Conservation (phyloP, 1,284 basidiomycete genomes). For the Cutaneotrichosporon dermatis region DNA sequence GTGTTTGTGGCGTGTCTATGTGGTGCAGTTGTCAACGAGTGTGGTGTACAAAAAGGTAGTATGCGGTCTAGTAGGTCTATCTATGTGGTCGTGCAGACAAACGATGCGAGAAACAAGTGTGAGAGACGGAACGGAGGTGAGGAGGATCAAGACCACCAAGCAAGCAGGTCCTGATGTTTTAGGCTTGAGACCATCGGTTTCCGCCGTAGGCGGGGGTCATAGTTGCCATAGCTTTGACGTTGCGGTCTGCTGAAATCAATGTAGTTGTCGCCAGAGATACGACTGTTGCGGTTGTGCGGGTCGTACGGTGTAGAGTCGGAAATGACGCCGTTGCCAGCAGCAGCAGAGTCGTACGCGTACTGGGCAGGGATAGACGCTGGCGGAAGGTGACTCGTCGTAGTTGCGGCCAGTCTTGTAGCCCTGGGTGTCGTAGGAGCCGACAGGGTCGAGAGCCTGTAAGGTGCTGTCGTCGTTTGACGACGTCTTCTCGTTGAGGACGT, state of each 20-base stretch:
- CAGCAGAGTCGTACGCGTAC: neutral
- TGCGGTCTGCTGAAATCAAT: no score
- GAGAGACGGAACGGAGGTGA: no score
- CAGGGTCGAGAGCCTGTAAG: neutral
- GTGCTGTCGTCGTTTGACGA: neutral
- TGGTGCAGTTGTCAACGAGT: neutral
- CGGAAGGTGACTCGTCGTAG: neutral
- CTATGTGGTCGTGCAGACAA: neutral
- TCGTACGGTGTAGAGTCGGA: no score
- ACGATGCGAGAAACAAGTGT: neutral
- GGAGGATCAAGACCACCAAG: no score
- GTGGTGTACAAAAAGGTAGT: neutral
- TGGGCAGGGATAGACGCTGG: neutral
- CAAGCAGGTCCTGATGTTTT: no score
- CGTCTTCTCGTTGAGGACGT: conserved; percentile 3
- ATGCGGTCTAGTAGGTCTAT: neutral
- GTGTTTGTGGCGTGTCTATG: no score
- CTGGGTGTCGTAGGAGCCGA: neutral
- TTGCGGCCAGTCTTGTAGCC: neutral
- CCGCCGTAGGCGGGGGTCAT: no score
- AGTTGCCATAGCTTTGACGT: no score
- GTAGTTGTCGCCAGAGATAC: no score
- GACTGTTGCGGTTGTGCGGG: no score
- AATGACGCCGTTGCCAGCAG: neutral
- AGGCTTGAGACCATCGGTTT: no score